These are phyloP conservation scores for Kuraishia cidri DNA, from an alignment of 805 yeast genomes.

Conservation along the genomic window DNA sequence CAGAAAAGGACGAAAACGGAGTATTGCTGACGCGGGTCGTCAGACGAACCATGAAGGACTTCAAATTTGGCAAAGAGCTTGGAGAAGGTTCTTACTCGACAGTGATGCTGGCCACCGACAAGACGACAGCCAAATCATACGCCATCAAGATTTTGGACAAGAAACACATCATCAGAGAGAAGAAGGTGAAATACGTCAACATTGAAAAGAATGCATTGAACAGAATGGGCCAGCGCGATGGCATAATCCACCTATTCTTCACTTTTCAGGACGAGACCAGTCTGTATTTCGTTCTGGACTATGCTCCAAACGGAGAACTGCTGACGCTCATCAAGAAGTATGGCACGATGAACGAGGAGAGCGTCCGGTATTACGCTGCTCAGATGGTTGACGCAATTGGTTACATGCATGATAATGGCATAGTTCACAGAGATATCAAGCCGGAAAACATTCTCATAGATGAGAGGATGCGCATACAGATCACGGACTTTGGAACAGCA, in stretches of 20 bases:
- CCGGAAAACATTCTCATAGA: conserved; percentile 76
- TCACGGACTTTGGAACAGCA: conserved; percentile 85
- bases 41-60: conserved; percentile 63
- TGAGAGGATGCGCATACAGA: conserved; percentile 47
- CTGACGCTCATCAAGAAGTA: conserved; percentile 55
- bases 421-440: conserved; percentile 81
- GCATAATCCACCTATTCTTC: conserved; percentile 61
- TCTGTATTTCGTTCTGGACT: conserved; percentile 68
- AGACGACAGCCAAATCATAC: conserved; percentile 50
- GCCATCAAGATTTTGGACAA: conserved; percentile 75
- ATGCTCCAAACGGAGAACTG: conserved; percentile 74
- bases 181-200: conserved; percentile 77
- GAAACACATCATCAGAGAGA: conserved; percentile 70
- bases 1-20: conserved; percentile 35
- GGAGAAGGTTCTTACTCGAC: conserved; percentile 98
- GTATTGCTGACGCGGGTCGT: conserved; percentile 40
- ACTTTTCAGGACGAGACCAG: conserved; percentile 75
- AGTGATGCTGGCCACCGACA: conserved; percentile 79
- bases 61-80: conserved; percentile 74
- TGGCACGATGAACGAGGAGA: conserved; percentile 66
- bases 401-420: conserved; percentile 67
- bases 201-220: conserved; percentile 77
- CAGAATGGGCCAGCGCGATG: conserved; percentile 49
- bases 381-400: conserved; percentile 68
- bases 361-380: conserved; percentile 59